Evolutionary conservation across 495 filamentous ascomycete species (phyloP).

Genomic region (Neurospora sp.): DNA sequence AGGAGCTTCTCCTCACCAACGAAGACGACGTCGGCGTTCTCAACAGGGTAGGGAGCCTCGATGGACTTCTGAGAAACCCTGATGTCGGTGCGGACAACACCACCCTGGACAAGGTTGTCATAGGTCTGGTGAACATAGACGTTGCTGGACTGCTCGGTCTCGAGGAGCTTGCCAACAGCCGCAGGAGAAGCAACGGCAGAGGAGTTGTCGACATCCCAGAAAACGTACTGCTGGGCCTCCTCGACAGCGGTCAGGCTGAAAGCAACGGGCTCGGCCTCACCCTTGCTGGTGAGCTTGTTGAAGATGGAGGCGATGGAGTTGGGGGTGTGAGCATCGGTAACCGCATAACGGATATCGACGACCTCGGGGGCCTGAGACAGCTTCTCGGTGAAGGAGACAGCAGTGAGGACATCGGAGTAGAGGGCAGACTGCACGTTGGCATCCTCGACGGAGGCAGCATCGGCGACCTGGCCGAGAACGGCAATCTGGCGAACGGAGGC

Average conservation of each 20-base stretch:
- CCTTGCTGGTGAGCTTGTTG: slow-evolving; percentile 54
- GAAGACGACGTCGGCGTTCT: slow-evolving; percentile 66
- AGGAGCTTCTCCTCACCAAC: slow-evolving; percentile 73
- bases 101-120: slow-evolving; percentile 84
- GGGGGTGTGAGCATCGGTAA: slow-evolving; percentile 73
- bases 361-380: slow-evolving; percentile 50
- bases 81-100: slow-evolving; percentile 74
- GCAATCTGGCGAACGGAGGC: slow-evolving; percentile 61
- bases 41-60: slow-evolving; percentile 72
- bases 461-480: slow-evolving; percentile 51
- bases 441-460: slow-evolving; percentile 50
- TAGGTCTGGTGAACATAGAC: slow-evolving; percentile 64
- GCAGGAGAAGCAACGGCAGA: slow-evolving; percentile 51
- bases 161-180: slow-evolving; percentile 60
- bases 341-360: slow-evolving; percentile 80
- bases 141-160: slow-evolving; percentile 64
- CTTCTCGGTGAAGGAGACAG: slow-evolving; percentile 65
- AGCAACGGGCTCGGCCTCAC: slow-evolving; percentile 40
- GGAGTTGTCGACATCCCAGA: slow-evolving; percentile 87
- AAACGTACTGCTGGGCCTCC: slow-evolving; percentile 68
- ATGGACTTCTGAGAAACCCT: slow-evolving; percentile 70
- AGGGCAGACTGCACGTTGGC: slow-evolving; percentile 66
- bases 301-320: slow-evolving; percentile 47
- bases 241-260: slow-evolving; percentile 29
- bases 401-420: slow-evolving; percentile 79